A percentile compares a stretch with the other conserved stretches of the same genome.
phyloP scores from a whole-genome alignment of 2,329 filamentous ascomycete genomes.

The Penicillium sp. region DNA sequence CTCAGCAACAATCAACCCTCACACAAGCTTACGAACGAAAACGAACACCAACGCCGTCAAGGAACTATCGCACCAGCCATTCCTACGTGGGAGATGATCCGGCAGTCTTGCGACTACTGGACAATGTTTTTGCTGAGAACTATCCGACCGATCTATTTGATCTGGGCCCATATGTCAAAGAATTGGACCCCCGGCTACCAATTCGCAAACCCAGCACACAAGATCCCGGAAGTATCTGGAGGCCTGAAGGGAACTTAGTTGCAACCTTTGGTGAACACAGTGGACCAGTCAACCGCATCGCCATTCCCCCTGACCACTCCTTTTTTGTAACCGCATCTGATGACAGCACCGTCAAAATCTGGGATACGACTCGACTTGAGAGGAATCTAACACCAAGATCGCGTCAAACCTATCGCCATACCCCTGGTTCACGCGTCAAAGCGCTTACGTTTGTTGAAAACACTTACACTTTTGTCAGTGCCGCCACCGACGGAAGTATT shows the following conservation, averaged over 20 bases:
- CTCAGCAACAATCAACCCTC: constrained; percentile 40
- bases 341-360: constrained; percentile 87
- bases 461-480: constrained; percentile 91
- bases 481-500: constrained; percentile 85
- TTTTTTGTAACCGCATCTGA: constrained; percentile 96
- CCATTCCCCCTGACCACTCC: constrained; percentile 83
- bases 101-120: constrained; percentile 67
- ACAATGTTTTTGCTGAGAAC: constrained; percentile 77
- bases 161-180: constrained; percentile 78
- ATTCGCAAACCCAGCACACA: constrained; percentile 61
- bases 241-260: constrained; percentile 79
- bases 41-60: constrained; percentile 29
- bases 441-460: constrained; percentile 90
- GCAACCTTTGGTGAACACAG: constrained; percentile 88
- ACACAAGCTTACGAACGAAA: constrained; percentile 41
- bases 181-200: constrained; percentile 59
- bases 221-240: constrained; percentile 69
- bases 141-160: constrained; percentile 65
- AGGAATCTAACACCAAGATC: constrained; percentile 88
- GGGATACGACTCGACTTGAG: constrained; percentile 89
- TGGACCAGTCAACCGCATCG: constrained; percentile 78
- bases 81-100: constrained; percentile 81
- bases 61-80: constrained; percentile 68
- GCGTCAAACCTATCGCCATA: constrained; percentile 81
- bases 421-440: constrained; percentile 71